These are phyloP conservation scores for Aegilops bicornis DNA, from an alignment of 176 grass and related monocot species.

Conservation along the genomic window DNA sequence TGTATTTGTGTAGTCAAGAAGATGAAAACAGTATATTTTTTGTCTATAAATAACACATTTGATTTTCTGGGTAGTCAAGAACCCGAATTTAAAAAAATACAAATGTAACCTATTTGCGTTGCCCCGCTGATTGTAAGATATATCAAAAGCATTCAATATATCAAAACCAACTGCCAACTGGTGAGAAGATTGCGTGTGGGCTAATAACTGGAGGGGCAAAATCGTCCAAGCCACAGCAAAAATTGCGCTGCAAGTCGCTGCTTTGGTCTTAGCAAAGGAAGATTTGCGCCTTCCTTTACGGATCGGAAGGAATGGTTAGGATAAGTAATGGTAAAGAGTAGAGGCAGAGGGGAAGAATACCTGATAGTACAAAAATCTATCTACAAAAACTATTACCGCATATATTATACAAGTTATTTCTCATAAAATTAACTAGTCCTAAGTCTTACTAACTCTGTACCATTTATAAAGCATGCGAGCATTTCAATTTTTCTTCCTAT, in stretches of 20 bases:
- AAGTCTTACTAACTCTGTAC: background rate
- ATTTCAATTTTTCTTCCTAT: background rate
- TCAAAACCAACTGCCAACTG: too few relatives aligned
- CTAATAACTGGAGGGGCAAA: background rate
- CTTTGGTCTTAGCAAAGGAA: background rate
- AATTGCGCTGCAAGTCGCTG: background rate
- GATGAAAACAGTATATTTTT: too few relatives aligned
- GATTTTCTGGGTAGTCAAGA: too few relatives aligned
- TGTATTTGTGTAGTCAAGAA: too few relatives aligned
- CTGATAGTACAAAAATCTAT: background rate
- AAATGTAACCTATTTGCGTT: too few relatives aligned
- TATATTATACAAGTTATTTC: constrained; percentile 6
- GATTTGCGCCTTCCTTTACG: background rate
- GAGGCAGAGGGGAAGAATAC: background rate
- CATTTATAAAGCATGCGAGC: background rate
- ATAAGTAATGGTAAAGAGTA: background rate
- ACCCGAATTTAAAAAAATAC: too few relatives aligned
- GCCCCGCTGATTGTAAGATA: too few relatives aligned
- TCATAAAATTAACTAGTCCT: background rate
- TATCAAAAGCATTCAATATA: too few relatives aligned
- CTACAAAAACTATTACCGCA: background rate
- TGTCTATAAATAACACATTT: too few relatives aligned
- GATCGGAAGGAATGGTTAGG: background rate
- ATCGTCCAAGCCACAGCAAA: background rate
- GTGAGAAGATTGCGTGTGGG: background rate